Evolutionary conservation across 352 stramenopile genomes (phyloP), one percentile per base, ranked within the genome.

Genomic region (Aphanomyces euteiches): DNA sequence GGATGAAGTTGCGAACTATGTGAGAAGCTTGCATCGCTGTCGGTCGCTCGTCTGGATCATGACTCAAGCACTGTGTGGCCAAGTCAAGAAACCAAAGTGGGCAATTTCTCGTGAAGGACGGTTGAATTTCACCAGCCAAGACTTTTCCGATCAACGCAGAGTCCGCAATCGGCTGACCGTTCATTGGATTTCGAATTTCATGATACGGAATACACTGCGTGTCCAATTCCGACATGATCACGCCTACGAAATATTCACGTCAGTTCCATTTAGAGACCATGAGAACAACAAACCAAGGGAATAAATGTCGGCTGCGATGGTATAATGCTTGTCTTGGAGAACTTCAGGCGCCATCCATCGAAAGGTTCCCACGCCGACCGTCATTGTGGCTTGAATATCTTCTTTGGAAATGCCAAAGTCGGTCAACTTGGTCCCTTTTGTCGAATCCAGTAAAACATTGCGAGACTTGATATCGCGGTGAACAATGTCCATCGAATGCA

Each of bases 401-500:
- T 50, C 43, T 50, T 50, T 50, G 40, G 78, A 89, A 65, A 87
- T 87, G 67, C 78, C 79, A 57, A 90, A 90, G 56, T 89, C 81
- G 56, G 78, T 88, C 40, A 90, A 68, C 73, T 90, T 90, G 15
- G 81, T 80, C 0, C 80, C 78, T 8, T 60, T 79, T 67, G 83
- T 73, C 7, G 78, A 74, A 56, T 89, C 81, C 21, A 90, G 82
- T 40, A 89, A 68, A 34, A 90, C 74, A 66, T 89, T 90, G n/a
- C 79, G 77, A 34, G 80, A 86, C 73, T 86, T 87, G 45, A 90
- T 67, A 59, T 90, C 80, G 47, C 82, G 79, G 60, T 88, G 80
- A 40, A 86, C 82, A 4, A 88, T 67, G 68, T 83, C 85, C 17
- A 87, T 56, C 50, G 83, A 81, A 76, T 92, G 84, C 68, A 92